phyloP scores from a whole-genome alignment of 2,329 filamentous ascomycete species.

The Didymella exigua region DNA sequence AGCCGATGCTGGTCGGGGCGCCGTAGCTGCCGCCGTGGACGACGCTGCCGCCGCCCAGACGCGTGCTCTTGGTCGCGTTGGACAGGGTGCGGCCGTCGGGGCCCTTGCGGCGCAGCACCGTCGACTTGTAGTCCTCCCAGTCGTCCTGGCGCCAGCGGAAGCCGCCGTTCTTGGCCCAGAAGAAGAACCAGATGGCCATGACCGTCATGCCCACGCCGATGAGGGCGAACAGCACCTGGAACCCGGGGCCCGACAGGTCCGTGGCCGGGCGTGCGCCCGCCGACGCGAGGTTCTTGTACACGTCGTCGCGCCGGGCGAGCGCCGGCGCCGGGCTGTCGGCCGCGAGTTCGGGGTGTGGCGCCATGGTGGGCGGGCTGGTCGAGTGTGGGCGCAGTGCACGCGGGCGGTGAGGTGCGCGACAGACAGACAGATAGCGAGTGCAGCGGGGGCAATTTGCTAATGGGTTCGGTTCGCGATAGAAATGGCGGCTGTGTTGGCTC shows the following conservation, averaged over 20 bases:
- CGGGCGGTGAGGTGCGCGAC: constrained; percentile 13
- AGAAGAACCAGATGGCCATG: constrained; percentile 93
- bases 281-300: constrained; percentile 34
- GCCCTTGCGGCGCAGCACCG: constrained; percentile 84
- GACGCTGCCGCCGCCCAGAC: constrained; percentile 82
- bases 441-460: constrained; percentile 7
- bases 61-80: constrained; percentile 80
- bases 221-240: constrained; percentile 85
- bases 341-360: constrained; percentile 38
- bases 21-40: constrained; percentile 68
- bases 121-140: constrained; percentile 99
- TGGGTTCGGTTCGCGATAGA: neutral
- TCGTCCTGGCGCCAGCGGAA: constrained; percentile 85
- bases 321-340: constrained; percentile 18
- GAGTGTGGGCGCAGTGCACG: constrained; percentile 16
- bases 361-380: constrained; percentile 32
- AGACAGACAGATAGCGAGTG: constrained; percentile 14
- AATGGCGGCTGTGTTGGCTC: constrained; percentile 9
- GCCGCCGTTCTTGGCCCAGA: constrained; percentile 91
- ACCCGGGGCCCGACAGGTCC: constrained; percentile 59
- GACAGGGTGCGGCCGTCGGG: constrained; percentile 86
- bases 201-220: constrained; percentile 78
- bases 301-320: constrained; percentile 35
- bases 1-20: constrained; percentile 47
- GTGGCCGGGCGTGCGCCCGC: constrained; percentile 45